phyloP scores from a whole-genome alignment of 23 red algal genomes.

The Pyropia yezoensis region DNA sequence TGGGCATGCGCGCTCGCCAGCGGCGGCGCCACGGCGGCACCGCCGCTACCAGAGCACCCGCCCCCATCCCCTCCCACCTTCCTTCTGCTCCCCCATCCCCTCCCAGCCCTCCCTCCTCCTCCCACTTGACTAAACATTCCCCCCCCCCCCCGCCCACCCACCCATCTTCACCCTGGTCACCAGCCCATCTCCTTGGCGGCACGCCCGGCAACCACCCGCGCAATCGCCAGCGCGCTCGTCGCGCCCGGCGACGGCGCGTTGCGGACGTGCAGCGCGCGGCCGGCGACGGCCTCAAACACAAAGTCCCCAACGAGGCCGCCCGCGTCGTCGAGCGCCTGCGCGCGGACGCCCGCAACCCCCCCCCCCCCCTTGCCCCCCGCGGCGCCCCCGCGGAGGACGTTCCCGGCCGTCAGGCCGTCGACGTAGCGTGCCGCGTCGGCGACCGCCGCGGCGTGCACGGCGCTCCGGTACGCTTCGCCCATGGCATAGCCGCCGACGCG shows the following conservation, averaged over 20 bases:
- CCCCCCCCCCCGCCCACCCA: too few relatives aligned
- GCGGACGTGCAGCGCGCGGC: conserved; percentile 54
- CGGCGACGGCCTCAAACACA: conserved; percentile 45
- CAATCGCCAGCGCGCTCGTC: conserved; percentile 69
- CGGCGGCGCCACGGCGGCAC: too few relatives aligned
- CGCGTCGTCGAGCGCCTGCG: conserved; percentile 48
- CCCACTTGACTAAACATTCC: too few relatives aligned
- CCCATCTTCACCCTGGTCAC: too few relatives aligned
- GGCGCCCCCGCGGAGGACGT: background rate
- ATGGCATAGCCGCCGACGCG: conserved; percentile 15
- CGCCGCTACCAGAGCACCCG: too few relatives aligned
- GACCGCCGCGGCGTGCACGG: conserved; percentile 20
- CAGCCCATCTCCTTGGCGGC: too few relatives aligned
- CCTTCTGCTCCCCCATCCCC: too few relatives aligned
- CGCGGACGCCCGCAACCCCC: conserved; percentile 54
- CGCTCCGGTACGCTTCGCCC: conserved; percentile 17
- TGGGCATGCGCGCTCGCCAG: too few relatives aligned
- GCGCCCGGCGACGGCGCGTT: conserved; percentile 85
- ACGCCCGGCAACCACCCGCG: conserved; percentile 24
- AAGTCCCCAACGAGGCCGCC: conserved; percentile 78
- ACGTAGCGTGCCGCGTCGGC: conserved; percentile 12
- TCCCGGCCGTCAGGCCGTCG: conserved; percentile 6
- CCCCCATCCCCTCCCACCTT: too few relatives aligned
- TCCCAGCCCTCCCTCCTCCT: too few relatives aligned
- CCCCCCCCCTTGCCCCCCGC: too few relatives aligned